Evolutionary conservation across 1,284 basidiomycete species (phyloP).

Genomic region (Tilletia indica): DNA sequence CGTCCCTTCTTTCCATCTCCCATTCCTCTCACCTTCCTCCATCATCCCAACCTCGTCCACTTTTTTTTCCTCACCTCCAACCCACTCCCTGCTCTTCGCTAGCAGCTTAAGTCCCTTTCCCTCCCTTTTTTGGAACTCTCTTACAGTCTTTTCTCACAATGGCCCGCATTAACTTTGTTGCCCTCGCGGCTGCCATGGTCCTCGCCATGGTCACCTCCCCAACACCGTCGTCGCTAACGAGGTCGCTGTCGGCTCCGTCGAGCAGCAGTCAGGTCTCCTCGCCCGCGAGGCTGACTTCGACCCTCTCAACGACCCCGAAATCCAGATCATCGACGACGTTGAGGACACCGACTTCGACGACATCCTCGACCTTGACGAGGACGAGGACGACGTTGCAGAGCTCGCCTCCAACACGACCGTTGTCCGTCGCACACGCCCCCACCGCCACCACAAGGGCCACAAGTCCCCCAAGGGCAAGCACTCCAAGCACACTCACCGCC

Average conservation of each 20-base stretch:
- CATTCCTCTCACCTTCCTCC: neutral
- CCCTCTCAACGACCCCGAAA: conserved; percentile 1
- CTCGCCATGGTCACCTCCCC: conserved; percentile 11
- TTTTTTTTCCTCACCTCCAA: neutral
- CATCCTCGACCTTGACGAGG: conserved; percentile 36
- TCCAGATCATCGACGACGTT: conserved; percentile 30
- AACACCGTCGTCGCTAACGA: neutral
- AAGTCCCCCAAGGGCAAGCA: conserved; percentile 20
- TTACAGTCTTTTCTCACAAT: conserved; percentile 11
- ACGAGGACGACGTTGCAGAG: conserved; percentile 33
- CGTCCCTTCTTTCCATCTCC: neutral
- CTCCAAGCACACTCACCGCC: neutral
- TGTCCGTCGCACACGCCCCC: conserved; percentile 30
- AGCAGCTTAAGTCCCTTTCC: neutral
- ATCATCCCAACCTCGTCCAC: neutral
- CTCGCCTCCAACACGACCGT: conserved; percentile 27
- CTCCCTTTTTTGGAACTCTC: neutral
- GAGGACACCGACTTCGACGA: conserved; percentile 45
- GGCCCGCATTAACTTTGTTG: conserved; percentile 7
- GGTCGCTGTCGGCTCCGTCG: conserved; percentile 4
- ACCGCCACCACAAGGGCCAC: conserved; percentile 33
- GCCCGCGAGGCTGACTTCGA: conserved; percentile 22
- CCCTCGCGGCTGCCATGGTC: conserved; percentile 2
- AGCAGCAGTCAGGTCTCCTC: neutral
- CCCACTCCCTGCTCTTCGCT: neutral